Evolutionary conservation across 2,329 filamentous ascomycete genomes (phyloP), one percentile per base, ranked within the genome.

Genomic region (Ophiostoma fasciatum): DNA sequence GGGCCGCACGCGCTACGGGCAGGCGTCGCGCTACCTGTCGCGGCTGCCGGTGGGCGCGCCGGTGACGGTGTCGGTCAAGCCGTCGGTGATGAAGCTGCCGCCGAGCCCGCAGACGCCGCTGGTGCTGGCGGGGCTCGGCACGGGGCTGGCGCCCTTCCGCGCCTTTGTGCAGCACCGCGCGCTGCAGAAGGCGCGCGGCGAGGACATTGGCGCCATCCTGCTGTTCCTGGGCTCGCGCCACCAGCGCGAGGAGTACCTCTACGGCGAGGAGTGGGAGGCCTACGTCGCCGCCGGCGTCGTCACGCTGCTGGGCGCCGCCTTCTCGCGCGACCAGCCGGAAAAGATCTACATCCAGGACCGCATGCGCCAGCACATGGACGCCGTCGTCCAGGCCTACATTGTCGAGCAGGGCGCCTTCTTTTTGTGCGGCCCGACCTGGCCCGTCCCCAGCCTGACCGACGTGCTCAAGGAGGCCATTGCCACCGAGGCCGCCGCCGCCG

Each of bases 331-430:
- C 55, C 90, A 98, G 69, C 81, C 83, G 13, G 71, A 94, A 64
- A 98, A 98, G 76, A 94, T 98, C 46, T 98, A 98, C 62, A 98
- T 98, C 53, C 90, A 98, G 66, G 90, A 98, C 57, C 75, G 87
- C 46, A 98, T 98, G 90, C 71, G 90, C 39, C 71, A 96, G 70
- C 84, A 79, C 1, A 62, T 96, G 41, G 62, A 66, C 30, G 78
- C 90, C 43, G 92, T 98, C 45, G 70, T 84, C 40, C 65, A 85
- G 59, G 81, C 85, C 0, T 96, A 96, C 57, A 74, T 94, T 46
- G 65, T 77, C 51, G 74, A 94, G 47, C 79, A 90, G 49, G 90
- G 90, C 38, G 78, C 80, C 23, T 98, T 98, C 64, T 98, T 98
- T 61, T 78, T 98, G 14, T 98, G 90, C 56, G 90, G 90, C 30